Base-by-base conservation (phyloP, 2,329 filamentous ascomycete genomes). In the Chaetomium globosum region DNA sequence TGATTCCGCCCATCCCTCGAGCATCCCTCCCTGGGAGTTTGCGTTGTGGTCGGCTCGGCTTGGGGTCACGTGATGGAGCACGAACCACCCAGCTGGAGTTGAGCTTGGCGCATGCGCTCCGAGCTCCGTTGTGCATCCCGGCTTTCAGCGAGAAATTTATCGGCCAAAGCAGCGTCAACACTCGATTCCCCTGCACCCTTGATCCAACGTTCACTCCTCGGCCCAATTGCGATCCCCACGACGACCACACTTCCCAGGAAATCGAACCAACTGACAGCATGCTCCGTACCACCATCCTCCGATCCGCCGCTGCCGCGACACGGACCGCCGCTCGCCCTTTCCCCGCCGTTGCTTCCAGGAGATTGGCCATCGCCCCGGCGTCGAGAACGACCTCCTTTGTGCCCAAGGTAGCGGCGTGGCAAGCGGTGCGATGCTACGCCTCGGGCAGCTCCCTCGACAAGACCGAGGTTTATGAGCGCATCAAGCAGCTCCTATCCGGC, bases 271-370 rank as follows among this genome's bases (percentile, higher is more conserved):
- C 69, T 70, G 69, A 73, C 81, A 87, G 75, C 71, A 98, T 98
- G 94, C 93, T 97, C 85, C 91, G 94, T 82, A 88, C 91, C 80
- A 89, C 91, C 77, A 80, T 95, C 79, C 83, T 94, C 82, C 90
- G 90, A 81, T 89, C 91, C 76, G 87, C 90, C 78, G 85, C 89
- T 77, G 85, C 88, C 77, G 80, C 77, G 65, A 79, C 82, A 72
- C 80, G 82, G 74, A 77, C 79, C 70, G 79, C 83, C 76, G 80
- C 82, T 79, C 77, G 79, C 67, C 80, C 81, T 70, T 73, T 77
- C 80, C 80, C 86, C 78, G 83, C 86, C 75, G 83, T 86, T 77
- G 80, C 84, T 78, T 80, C 78, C 73, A 80, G 82, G 75, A 84
- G 81, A 79, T 81, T 82, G 77, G 82, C 86, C 77, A 81, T 89